Conservation (phyloP, 345 rosid genomes). For the Salix arbutifolia region DNA sequence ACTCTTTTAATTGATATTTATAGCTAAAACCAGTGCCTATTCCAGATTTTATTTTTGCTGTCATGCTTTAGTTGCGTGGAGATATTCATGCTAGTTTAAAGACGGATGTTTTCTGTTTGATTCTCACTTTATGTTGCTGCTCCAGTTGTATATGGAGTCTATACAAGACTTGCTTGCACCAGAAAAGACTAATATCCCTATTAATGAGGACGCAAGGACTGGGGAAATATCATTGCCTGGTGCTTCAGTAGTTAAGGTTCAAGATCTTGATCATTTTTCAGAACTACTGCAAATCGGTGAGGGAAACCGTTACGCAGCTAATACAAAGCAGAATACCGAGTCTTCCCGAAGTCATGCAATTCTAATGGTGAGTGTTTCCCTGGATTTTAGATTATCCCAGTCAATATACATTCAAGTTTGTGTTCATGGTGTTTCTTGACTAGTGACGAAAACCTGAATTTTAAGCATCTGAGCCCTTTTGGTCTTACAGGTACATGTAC, state of each 20-base stretch:
- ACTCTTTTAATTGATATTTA: conserved; percentile 1
- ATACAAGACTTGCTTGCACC: conserved; percentile 93
- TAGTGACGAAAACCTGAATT: not conserved
- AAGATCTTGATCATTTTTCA: conserved; percentile 59
- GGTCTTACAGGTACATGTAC: conserved; percentile 52
- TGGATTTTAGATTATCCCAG: not conserved
- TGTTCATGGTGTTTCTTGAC: not conserved
- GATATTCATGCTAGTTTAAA: not conserved
- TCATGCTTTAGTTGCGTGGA: not conserved
- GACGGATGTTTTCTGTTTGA: not conserved
- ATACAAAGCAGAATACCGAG: conserved; percentile 87
- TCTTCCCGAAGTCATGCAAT: conserved; percentile 98
- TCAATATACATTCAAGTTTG: not conserved
- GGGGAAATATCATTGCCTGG: conserved; percentile 85
- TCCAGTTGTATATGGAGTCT: conserved; percentile 86
- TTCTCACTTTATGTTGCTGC: conserved; percentile 12
- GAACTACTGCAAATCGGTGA: conserved; percentile 81
- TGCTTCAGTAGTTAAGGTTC: conserved; percentile 55
- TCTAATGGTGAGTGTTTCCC: conserved; percentile 54
- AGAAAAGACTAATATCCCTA: conserved; percentile 61
- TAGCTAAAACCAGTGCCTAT: not conserved
- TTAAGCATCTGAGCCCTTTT: conserved; percentile 5
- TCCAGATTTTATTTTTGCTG: not conserved
- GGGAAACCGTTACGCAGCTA: conserved; percentile 80
- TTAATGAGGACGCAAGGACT: conserved; percentile 72